Percentiles rank a stretch among this genome's conserved stretches.
Evolutionary conservation across 306 rosid species (phyloP).

Genomic region (Rosa lucieae): DNA sequence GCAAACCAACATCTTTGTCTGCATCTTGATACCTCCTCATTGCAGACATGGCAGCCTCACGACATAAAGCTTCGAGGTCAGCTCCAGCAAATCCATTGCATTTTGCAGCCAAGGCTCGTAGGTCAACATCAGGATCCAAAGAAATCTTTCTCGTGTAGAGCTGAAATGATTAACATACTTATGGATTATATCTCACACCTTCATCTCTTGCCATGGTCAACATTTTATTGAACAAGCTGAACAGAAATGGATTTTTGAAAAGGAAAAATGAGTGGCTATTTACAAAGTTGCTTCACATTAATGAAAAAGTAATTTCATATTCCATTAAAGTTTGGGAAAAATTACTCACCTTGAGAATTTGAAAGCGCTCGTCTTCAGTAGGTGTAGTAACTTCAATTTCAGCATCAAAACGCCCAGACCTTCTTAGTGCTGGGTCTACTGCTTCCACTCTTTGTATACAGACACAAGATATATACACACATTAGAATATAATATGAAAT

Average conservation of each 20-base stretch:
- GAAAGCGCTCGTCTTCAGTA: constrained; percentile 69
- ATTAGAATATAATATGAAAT: constrained; percentile 7
- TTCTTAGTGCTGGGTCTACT: constrained; percentile 85
- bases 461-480: constrained; percentile 22
- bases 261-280: background rate
- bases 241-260: background rate
- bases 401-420: constrained; percentile 87
- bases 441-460: constrained; percentile 61
- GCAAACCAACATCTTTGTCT: constrained; percentile 36
- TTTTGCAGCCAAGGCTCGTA: constrained; percentile 66
- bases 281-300: background rate
- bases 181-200: constrained; percentile 16
- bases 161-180: constrained; percentile 40
- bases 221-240: constrained; percentile 10
- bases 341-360: constrained; percentile 75
- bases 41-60: constrained; percentile 63
- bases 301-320: background rate
- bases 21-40: constrained; percentile 49
- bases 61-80: constrained; percentile 84
- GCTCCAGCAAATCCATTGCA: constrained; percentile 98
- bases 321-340: background rate
- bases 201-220: constrained; percentile 16
- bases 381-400: constrained; percentile 89
- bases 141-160: constrained; percentile 78
- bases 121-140: constrained; percentile 52